phyloP scores from a whole-genome alignment of 2,329 filamentous ascomycete species.

The Biscogniauxia sp. region DNA sequence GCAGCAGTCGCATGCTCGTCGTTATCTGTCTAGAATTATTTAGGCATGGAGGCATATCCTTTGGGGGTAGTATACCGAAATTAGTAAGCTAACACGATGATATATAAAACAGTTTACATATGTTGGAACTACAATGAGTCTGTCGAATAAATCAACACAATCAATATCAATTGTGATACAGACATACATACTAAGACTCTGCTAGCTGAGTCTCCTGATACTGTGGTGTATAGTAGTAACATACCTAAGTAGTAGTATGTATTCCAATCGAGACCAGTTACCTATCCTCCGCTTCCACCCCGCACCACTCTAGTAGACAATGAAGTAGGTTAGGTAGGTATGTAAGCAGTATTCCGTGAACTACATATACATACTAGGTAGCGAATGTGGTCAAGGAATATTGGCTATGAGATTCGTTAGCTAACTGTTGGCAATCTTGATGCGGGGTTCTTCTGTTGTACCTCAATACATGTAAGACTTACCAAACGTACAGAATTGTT shows the following conservation, averaged over 20 bases:
- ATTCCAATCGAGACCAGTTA: background rate
- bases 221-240: too few species aligned
- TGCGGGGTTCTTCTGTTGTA: background rate
- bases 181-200: background rate
- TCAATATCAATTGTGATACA: background rate
- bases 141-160: background rate
- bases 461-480: background rate
- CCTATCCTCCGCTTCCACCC: background rate
- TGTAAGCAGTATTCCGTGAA: background rate
- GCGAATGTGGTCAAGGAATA: background rate
- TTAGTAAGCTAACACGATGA: background rate
- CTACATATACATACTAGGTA: too few species aligned
- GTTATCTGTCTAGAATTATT: background rate
- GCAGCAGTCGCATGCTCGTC: background rate
- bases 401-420: background rate
- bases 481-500: background rate
- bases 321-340: too few species aligned
- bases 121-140: too few species aligned
- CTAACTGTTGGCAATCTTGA: background rate
- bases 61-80: background rate
- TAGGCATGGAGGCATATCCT: background rate
- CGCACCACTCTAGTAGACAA: background rate
- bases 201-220: too few species aligned
- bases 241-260: too few species aligned
- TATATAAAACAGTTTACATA: background rate